These are phyloP conservation scores for Xylariaceae sp. DNA, from an alignment of 2,329 filamentous ascomycete species.

Conservation along the genomic window DNA sequence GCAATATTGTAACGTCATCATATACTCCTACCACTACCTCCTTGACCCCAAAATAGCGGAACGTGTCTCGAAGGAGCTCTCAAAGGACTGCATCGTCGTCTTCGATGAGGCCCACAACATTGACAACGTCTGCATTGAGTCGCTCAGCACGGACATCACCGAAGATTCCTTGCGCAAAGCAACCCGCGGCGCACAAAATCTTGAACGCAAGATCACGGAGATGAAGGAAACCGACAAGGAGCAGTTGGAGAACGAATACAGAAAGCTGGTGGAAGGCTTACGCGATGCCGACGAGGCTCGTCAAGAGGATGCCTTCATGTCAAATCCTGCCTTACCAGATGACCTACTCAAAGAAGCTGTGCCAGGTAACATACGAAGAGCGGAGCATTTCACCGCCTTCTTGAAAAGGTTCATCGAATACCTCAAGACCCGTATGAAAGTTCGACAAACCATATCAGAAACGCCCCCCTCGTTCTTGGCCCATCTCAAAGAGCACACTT, in stretches of 20 bases:
- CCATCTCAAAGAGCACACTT: constrained; percentile 92
- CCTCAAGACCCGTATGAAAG: constrained; percentile 96
- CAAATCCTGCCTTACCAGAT: constrained; percentile 90
- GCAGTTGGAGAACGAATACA: constrained; percentile 91
- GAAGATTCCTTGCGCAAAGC: constrained; percentile 92
- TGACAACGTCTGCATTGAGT: constrained; percentile 98
- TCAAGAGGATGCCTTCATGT: constrained; percentile 94
- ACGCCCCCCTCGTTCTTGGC: constrained; percentile 90
- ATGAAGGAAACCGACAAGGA: constrained; percentile 96
- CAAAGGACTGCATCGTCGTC: constrained; percentile 96
- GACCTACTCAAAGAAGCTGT: constrained; percentile 94
- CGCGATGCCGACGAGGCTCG: constrained; percentile 83
- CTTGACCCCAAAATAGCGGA: constrained; percentile 98
- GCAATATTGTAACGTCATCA: constrained; percentile 99
- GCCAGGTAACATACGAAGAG: constrained; percentile 90
- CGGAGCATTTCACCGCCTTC: constrained; percentile 94
- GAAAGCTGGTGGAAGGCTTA: constrained; percentile 89
- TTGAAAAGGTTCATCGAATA: constrained; percentile 97
- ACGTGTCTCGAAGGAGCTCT: constrained; percentile 88
- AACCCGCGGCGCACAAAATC: constrained; percentile 81
- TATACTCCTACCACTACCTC: constrained; percentile 98
- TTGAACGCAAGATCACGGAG: constrained; percentile 85
- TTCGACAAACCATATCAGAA: constrained; percentile 94
- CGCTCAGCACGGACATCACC: constrained; percentile 91
- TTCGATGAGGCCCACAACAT: constrained; percentile 99